A percentile compares a stretch with the other conserved stretches of the same genome.
These are phyloP conservation scores for Phlebopus sp. DNA, from an alignment of 1,284 basidiomycete genomes.

Conservation along the genomic window DNA sequence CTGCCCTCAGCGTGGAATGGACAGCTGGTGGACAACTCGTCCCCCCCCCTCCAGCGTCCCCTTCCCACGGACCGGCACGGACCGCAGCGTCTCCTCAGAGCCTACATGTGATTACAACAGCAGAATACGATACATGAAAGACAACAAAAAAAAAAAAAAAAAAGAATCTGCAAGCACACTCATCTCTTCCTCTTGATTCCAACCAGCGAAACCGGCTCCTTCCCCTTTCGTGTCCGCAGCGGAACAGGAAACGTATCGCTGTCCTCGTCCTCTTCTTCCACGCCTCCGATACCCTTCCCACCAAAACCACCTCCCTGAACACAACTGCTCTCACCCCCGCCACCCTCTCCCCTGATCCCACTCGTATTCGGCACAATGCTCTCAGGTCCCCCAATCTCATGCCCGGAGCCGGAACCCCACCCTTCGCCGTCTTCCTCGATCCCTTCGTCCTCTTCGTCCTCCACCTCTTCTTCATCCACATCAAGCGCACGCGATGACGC, in stretches of 20 bases:
- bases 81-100: not conserved
- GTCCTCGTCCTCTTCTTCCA: conserved; percentile 50
- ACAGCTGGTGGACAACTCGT: conserved; percentile 3
- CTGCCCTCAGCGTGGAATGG: conserved; percentile 1
- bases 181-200: conserved; percentile 64
- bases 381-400: conserved; percentile 45
- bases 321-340: conserved; percentile 11
- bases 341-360: conserved; percentile 49
- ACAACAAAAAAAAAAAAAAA: conserved; percentile 7
- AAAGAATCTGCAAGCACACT: too few relatives aligned
- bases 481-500: conserved; percentile 51
- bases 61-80: conserved; percentile 30
- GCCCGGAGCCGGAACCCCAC: conserved; percentile 46
- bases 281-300: conserved; percentile 14
- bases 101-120: conserved; percentile 11
- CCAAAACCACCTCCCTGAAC: conserved; percentile 2
- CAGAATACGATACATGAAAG: conserved; percentile 15
- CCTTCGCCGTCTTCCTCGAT: conserved; percentile 42
- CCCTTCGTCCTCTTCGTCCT: conserved; percentile 25
- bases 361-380: conserved; percentile 56
- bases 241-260: conserved; percentile 65
- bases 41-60: not conserved
- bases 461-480: conserved; percentile 47
- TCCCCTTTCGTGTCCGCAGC: conserved; percentile 57
- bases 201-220: conserved; percentile 43